Evolutionary conservation across 352 stramenopile genomes (phyloP), one percentile per base, ranked within the genome.

Genomic region (Peronospora destructor): DNA sequence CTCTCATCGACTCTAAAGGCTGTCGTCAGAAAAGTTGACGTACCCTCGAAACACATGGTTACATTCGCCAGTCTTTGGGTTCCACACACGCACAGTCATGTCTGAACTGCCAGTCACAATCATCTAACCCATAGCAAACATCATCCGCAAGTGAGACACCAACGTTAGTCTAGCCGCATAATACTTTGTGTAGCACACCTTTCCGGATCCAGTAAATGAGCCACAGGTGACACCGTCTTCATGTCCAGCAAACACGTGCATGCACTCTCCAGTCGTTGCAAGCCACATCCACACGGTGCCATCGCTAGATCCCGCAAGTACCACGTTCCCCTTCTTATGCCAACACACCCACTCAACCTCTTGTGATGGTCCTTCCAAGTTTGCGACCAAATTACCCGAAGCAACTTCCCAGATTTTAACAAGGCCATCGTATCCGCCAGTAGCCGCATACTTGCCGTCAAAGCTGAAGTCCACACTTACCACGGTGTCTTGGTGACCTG

Each of bases 231-330:
- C 91, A 14, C 81, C 78, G 17, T 93, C 88, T 63, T 98, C 94
- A 59, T 99, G 95, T 38, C 95, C 95, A 11, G 95, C 93, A 77
- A 99, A 98, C 17, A 99, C 95, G 61, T 98, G 76, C 72, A 99
- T 95, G 82, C 95, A 98, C 51, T 97, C 83, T 41, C 94, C 92
- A n/a, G 91, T 95, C 10, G 86, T 91, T 16, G 93, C 82, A 21
- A 98, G 71, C 87, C 87, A 96, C 81, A 96, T 92, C 87, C 87
- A 96, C n/a, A 90, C 66, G 0, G 87, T 95, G 14, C 76, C 76
- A 49, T 96, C 87, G 14, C 82, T 83, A 12, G 85, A 95, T 17
- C 87, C 87, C 29, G 85, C 87, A 35, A 95, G 67, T 38, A 96
- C 61, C 19, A 96, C 85, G 53, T 95, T 90, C 42, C 86, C 84